Base-by-base conservation (phyloP, 2,329 filamentous ascomycete species). In the Botrytis galanthina region DNA sequence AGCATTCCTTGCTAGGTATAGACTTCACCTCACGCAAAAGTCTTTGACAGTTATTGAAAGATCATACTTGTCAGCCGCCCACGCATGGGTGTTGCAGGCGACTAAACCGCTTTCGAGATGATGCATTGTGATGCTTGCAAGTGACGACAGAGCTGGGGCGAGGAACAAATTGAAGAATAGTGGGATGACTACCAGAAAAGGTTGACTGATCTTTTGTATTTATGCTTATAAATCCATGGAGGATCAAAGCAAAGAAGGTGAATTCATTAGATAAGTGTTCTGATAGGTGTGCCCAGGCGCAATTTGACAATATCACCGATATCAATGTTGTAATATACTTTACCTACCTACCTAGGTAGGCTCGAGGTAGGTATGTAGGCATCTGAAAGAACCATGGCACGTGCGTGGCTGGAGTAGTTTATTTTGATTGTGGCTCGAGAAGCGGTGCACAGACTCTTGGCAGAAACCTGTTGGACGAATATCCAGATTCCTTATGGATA, bases 111-210 rank as follows among this genome's bases (percentile, higher is more conserved):
- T 42, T 68, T 57, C 29, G 66, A 68, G 46, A 42, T 18, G n/a
- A 48, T 68, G 66, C 66, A 68, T 68, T 39, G 2, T 57, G 18
- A 68, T 68, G 48, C 35, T 57, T 68, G 63, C n/a, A 32, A 42
- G 46, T 37, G 32, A 48, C 32, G 14, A 48, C 35, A 54, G 14
- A 67, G n/a, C 22, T n/a, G 64, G 29, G 48, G 35, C 35, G 22
- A 22, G n/a, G 14, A 39, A 67, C 22, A 39, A 37, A 39, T 39
- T 39, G 46, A 39, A 39, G 46, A 48, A 46, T 51, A 12, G 26
- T 51, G 46, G 26, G 35, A 54, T n/a, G 35, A 10, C 35, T 39
- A 5, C 37, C 4, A 14, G 48, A 51, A 6, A 51, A 14, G 3
- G 4, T 14, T n/a, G 26, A 14, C 10, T 5, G 26, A n/a, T 5